These are phyloP conservation scores for Pascua sp. DNA, from an alignment of 1,284 basidiomycete genomes.

Conservation along the genomic window DNA sequence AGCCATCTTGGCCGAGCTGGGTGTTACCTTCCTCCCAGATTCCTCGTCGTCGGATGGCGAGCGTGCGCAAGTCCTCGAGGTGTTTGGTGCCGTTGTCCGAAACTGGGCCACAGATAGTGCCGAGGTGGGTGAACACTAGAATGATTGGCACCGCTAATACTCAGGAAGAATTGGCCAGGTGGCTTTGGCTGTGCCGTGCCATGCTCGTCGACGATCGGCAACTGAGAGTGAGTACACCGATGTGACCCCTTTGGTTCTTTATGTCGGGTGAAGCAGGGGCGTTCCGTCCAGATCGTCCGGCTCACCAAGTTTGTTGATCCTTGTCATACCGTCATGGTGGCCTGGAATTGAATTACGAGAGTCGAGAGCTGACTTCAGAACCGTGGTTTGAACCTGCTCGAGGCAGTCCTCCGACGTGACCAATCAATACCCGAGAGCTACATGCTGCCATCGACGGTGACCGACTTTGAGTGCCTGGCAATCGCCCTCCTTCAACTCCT, in stretches of 20 bases:
- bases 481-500: conserved; percentile 30
- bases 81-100: conserved; percentile 39
- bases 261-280: too few species aligned
- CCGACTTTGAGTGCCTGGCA: conserved; percentile 30
- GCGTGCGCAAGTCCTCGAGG: conserved; percentile 39
- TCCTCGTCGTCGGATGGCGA: conserved; percentile 32
- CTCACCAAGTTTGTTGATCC: not conserved
- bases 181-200: conserved; percentile 42
- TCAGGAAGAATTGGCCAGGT: conserved; percentile 37
- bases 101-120: conserved; percentile 40
- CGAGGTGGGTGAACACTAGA: conserved; percentile 7
- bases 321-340: too few species aligned
- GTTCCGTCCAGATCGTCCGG: not conserved
- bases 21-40: conserved; percentile 34
- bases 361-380: not conserved
- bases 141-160: too few species aligned
- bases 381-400: conserved; percentile 34
- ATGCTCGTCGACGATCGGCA: conserved; percentile 32
- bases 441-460: conserved; percentile 24
- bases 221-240: conserved; percentile 11
- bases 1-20: conserved; percentile 41
- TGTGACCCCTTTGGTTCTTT: too few species aligned
- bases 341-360: too few species aligned
- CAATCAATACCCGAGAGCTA: conserved; percentile 22
- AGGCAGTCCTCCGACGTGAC: conserved; percentile 32